Evolutionary conservation across 2,329 filamentous ascomycete genomes (phyloP).

Genomic region (Alternaria metachromatica): DNA sequence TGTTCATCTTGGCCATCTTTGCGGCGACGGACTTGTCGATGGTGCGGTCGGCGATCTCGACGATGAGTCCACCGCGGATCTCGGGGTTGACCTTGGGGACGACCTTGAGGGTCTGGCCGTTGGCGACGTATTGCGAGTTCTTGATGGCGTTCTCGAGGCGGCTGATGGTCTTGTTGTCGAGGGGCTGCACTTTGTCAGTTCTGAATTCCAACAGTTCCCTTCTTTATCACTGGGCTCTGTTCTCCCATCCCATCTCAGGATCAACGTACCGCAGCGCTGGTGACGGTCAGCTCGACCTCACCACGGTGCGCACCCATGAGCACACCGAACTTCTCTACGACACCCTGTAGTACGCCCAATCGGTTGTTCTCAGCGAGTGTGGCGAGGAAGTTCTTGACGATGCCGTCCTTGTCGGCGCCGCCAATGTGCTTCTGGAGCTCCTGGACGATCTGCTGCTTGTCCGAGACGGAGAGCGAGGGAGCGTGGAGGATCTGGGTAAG

Average conservation of each 20-base stretch:
- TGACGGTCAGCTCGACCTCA: constrained; percentile 92
- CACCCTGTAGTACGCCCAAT: constrained; percentile 78
- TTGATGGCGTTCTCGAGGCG: constrained; percentile 86
- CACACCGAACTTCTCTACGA: constrained; percentile 84
- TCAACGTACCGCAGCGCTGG: constrained; percentile 79
- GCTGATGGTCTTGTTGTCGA: constrained; percentile 84
- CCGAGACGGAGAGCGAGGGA: constrained; percentile 76
- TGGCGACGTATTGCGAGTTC: constrained; percentile 87
- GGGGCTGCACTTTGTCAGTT: constrained; percentile 62
- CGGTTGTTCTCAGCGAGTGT: constrained; percentile 97
- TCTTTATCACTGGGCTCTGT: background rate
- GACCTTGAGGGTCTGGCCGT: constrained; percentile 98
- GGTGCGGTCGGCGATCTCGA: constrained; percentile 96
- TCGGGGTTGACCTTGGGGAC: constrained; percentile 95
- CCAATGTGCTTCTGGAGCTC: constrained; percentile 88
- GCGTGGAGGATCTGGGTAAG: constrained; percentile 76
- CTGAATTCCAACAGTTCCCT: too few species aligned
- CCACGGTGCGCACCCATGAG: constrained; percentile 89
- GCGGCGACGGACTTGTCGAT: constrained; percentile 96
- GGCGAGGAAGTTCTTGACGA: constrained; percentile 90
- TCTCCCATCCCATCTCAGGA: background rate
- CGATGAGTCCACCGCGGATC: constrained; percentile 89
- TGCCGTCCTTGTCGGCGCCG: constrained; percentile 71
- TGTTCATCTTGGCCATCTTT: constrained; percentile 99
- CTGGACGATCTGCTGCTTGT: constrained; percentile 85